A percentile compares a stretch with the other conserved stretches of the same genome.
Conservation (phyloP, 306 rosid genomes). For the Trichosanthes cucumerina region DNA sequence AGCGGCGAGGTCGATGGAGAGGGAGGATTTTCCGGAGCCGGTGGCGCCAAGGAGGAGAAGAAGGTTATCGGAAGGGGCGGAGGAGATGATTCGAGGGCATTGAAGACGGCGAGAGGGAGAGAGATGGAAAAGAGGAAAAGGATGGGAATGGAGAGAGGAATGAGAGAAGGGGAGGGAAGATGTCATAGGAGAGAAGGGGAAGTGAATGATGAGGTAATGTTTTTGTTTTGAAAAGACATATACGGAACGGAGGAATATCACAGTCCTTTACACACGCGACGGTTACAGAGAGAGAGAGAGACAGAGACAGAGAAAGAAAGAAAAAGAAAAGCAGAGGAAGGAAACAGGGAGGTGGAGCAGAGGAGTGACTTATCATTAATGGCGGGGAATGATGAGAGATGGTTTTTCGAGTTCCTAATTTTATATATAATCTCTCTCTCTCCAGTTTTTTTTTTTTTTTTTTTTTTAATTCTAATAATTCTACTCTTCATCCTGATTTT, state of each 20-base stretch:
- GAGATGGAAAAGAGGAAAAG: neutral
- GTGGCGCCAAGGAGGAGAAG: constrained; percentile 76
- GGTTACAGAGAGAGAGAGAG: constrained; percentile 7
- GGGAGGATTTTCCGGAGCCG: constrained; percentile 74
- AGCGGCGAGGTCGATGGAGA: constrained; percentile 71
- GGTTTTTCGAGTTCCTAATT: neutral
- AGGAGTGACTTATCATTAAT: neutral
- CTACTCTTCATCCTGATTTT: too few relatives aligned
- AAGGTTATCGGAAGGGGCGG: neutral
- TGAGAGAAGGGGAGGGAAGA: constrained; percentile 24
- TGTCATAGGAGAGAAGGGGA: constrained; percentile 23
- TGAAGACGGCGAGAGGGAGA: neutral
- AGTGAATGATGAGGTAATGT: constrained; percentile 11
- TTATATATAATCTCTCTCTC: too few relatives aligned
- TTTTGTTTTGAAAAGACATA: constrained; percentile 1
- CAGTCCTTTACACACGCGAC: neutral
- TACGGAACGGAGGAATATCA: constrained; percentile 6
- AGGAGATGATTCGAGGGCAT: constrained; percentile 41
- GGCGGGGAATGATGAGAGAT: neutral
- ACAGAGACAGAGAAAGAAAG: neutral
- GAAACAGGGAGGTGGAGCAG: neutral
- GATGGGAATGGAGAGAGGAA: neutral
- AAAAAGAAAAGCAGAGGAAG: neutral
- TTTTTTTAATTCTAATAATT: too few relatives aligned
- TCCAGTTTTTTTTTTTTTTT: too few relatives aligned